Conservation (phyloP, 1,284 basidiomycete species). For the Pseudomicrostroma phylloplanum region DNA sequence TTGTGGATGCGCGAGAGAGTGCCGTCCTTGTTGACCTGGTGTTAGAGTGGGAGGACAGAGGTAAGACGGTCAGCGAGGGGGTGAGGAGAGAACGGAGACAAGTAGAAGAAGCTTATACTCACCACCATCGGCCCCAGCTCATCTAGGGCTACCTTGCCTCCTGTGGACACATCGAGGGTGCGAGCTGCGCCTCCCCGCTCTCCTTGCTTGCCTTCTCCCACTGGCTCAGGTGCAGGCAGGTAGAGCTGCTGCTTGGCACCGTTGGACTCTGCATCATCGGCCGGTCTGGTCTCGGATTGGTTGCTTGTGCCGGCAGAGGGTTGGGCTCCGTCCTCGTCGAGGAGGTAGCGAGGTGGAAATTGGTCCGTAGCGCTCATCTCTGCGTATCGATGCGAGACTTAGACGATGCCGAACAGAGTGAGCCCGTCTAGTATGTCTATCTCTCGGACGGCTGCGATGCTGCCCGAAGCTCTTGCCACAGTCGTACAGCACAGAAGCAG, state of each 20-base stretch:
- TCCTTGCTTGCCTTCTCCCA: neutral
- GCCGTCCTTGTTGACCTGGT: slow-evolving; percentile 32
- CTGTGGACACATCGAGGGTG: neutral
- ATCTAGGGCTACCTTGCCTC: slow-evolving; percentile 20
- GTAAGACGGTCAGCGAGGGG: neutral
- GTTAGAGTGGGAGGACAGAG: neutral
- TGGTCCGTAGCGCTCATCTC: slow-evolving; percentile 5
- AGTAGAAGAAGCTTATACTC: neutral
- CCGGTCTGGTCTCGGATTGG: neutral
- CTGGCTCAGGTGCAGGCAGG: neutral
- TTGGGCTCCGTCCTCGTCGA: neutral
- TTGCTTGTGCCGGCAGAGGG: neutral
- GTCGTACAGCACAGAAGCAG: no score
- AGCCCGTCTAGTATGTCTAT: no score
- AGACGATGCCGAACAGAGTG: no score
- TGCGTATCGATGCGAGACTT: no score
- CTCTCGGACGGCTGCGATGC: no score
- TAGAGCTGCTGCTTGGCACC: neutral
- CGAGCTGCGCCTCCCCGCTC: neutral
- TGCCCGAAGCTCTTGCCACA: no score
- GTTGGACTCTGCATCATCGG: neutral
- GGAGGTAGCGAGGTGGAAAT: slow-evolving; percentile 2
- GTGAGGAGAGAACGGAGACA: neutral
- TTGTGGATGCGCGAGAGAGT: slow-evolving; percentile 41
- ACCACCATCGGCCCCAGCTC: slow-evolving; percentile 37